Evolutionary conservation across 2,329 filamentous ascomycete genomes (phyloP), one percentile per base, ranked within the genome.

Genomic region (Akanthomyces dipterigenus): DNA sequence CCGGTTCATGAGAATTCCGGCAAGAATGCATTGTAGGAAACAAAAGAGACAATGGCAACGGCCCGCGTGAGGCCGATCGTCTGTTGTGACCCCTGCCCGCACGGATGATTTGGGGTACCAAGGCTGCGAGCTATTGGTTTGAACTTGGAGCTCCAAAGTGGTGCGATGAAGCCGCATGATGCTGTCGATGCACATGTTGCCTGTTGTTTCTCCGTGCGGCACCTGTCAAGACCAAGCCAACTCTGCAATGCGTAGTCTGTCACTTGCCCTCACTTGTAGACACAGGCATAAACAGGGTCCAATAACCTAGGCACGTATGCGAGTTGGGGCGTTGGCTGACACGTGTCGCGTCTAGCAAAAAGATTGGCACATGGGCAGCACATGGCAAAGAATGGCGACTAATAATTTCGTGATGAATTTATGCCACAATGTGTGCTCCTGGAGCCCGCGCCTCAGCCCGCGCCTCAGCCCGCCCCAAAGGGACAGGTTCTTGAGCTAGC

Each of bases 91-190:
- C 46, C 38, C 50, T 20, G 36, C 22, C 42, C 56, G n/a, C 56
- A 43, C 38, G 26, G 56, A 59, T 34, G 56, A 59, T 59, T 59
- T 51, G 56, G 56, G 36, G 56, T 59, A 51, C n/a, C n/a, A 51
- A 26, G 20, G 26, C n/a, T 34, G n/a, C 26, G 7, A 11, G 20
- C 46, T 31, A 50, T 50, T 59, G 56, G 46, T 9, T 9, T 28
- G 18, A 43, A 34, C 24, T n/a, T 24, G 8, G 28, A 48, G 55
- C 43, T 28, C 43, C 7, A 42, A 20, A 50, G 36, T 38, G 24
- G 26, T 51, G 34, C 22, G 31, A 43, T n/a, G n/a, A 16, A 34
- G 48, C 48, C 26, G 8, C 48, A 31, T 14, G 3, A 22, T 45
- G 40, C 24, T 43, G 36, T 5, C 26, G 22, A 40, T 40, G 48